A percentile compares a stretch with the other conserved stretches of the same genome.
phyloP scores from a whole-genome alignment of 345 rosid genomes.

The Lenwebbia sp. region DNA sequence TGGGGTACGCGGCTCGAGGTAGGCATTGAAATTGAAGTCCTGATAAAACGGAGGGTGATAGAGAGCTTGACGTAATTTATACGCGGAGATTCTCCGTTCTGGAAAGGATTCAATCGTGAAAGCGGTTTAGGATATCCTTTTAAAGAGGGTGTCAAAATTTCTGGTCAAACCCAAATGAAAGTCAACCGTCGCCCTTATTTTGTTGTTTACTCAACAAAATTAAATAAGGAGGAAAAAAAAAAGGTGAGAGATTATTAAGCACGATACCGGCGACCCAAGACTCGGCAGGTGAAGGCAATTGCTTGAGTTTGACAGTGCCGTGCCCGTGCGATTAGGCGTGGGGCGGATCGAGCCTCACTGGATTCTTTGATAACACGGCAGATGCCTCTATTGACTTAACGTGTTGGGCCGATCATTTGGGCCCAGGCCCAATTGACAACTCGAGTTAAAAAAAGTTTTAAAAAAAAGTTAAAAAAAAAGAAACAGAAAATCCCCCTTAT shows the following conservation, averaged over 20 bases:
- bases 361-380: neutral
- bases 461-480: neutral
- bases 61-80: neutral
- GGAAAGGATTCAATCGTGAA: neutral
- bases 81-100: too few species aligned
- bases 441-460: neutral
- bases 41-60: neutral
- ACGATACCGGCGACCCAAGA: too few species aligned
- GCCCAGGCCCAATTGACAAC: neutral
- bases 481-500: too few species aligned
- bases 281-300: neutral
- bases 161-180: neutral
- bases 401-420: neutral
- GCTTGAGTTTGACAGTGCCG: neutral
- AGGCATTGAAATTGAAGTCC: neutral
- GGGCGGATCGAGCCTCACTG: neutral
- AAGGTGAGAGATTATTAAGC: neutral
- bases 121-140: neutral
- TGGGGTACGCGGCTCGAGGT: accelerated
- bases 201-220: neutral
- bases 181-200: neutral
- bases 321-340: neutral
- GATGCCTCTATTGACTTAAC: neutral
- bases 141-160: neutral
- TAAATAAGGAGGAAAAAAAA: neutral